Base-by-base conservation (phyloP, 176 grass and related monocot genomes). In the Musa troglodytarum region DNA sequence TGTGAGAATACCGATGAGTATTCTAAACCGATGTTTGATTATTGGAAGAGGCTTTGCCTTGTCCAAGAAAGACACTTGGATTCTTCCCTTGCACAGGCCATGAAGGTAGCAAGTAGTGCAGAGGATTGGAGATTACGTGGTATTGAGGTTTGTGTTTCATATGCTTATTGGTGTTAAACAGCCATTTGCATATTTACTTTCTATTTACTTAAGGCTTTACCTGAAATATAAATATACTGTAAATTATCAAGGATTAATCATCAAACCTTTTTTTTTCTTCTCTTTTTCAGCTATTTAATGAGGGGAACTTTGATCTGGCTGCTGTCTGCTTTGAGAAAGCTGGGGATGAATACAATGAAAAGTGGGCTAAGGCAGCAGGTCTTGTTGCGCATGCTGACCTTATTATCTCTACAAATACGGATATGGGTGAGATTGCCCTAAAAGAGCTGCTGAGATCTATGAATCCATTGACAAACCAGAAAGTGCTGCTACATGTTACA, bases 251-350 rank as follows among this genome's bases (percentile, higher is more conserved):
- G 8, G 2, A 22, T 14, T 65, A 24, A 10, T 64, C 9, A 9
- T 11, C 24, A 65, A n/a, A 25, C 71, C 72, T 10, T 77, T 19
- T 25, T 34, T 71, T 54, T 25, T 28, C 2, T 66, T 63, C 81
- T 77, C 20, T 19, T 78, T 19, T 72, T 11, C 77, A 96, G 93
- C 72, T 96, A 43, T 96, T 96, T 52, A 85, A 92, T 28, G 87
- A 96, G 70, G 74, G 69, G 24, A 87, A 92, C 29, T 96, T 86
- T 88, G 93, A 96, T 79, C 89, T 92, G 78, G 93, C 93, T 10
- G 82, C 78, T 11, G 83, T 96, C 85, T 96, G 93, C 67, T 96
- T 96, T 68, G 93, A 90, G 63, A 92, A 90, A 71, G 89, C 89
- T 22, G 93, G 89, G 74, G 93, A 96, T 82, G 73, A 54, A 10